phyloP scores from a whole-genome alignment of 768 basidiomycete species.

The Trametes meyenii region DNA sequence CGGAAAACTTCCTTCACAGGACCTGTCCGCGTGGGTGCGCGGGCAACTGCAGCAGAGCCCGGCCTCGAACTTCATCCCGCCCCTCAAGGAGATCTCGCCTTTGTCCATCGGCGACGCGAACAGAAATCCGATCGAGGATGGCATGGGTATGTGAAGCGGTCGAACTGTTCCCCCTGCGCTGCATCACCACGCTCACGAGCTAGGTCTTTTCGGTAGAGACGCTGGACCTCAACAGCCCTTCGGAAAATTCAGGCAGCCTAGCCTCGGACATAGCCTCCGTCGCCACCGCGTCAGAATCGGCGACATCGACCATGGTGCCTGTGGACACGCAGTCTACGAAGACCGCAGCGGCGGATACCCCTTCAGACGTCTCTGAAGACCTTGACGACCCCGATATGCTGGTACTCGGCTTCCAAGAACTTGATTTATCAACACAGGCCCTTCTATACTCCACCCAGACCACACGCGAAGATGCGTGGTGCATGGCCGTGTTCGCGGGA shows the following conservation, averaged over 20 bases:
- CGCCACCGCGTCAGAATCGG: neutral
- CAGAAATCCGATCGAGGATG: slow-evolving; percentile 10
- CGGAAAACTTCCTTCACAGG: slow-evolving; percentile 72
- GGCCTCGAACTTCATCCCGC: slow-evolving; percentile 24
- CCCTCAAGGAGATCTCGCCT: slow-evolving; percentile 30
- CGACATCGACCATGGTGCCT: neutral
- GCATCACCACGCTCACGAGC: neutral
- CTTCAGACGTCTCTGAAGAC: slow-evolving; percentile 18
- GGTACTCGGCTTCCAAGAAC: slow-evolving; percentile 80
- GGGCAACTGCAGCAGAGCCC: slow-evolving; percentile 20
- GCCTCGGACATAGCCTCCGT: neutral
- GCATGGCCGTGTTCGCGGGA: slow-evolving; percentile 61
- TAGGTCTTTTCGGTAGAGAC: neutral
- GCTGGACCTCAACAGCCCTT: neutral
- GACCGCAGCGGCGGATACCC: slow-evolving; percentile 18
- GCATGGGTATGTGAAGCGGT: neutral
- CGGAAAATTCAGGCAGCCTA: neutral
- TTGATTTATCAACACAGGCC: slow-evolving; percentile 79
- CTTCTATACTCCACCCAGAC: slow-evolving; percentile 70
- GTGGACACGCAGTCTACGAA: slow-evolving; percentile 3
- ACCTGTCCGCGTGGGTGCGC: slow-evolving; percentile 68
- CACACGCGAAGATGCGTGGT: slow-evolving; percentile 73
- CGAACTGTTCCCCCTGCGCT: neutral
- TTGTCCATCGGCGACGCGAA: slow-evolving; percentile 26
- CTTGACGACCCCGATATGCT: slow-evolving; percentile 63